phyloP scores from a whole-genome alignment of 495 filamentous ascomycete species.

The Podospora anserina region DNA sequence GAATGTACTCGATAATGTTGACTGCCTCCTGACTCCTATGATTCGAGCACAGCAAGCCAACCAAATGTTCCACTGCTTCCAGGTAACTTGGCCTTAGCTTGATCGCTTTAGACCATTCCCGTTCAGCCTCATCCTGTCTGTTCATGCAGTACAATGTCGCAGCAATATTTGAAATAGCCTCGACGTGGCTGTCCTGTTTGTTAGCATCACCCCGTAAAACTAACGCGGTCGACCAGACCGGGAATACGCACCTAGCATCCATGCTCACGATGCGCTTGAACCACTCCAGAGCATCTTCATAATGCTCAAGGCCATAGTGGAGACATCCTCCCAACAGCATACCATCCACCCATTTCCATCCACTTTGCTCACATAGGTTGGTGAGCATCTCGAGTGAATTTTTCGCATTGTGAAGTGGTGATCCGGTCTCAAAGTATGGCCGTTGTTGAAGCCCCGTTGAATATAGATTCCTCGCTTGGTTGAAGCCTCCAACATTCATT shows the following conservation, averaged over 20 bases:
- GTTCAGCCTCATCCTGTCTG: slow-evolving; percentile 77
- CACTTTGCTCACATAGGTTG: slow-evolving; percentile 77
- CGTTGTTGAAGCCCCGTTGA: slow-evolving; percentile 19
- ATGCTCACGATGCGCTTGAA: slow-evolving; percentile 80
- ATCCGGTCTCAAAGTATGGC: slow-evolving; percentile 21
- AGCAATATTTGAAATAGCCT: slow-evolving; percentile 90
- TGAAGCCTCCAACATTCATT: slow-evolving; percentile 10
- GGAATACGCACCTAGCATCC: slow-evolving; percentile 64
- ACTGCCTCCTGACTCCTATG: slow-evolving; percentile 84
- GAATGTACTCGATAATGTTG: slow-evolving; percentile 85
- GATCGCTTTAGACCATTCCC: slow-evolving; percentile 81
- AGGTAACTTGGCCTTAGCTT: slow-evolving; percentile 84
- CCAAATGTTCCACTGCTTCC: slow-evolving; percentile 94
- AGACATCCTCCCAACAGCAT: slow-evolving; percentile 92
- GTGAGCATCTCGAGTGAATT: slow-evolving; percentile 76
- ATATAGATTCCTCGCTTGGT: slow-evolving; percentile 16
- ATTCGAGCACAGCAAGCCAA: slow-evolving; percentile 79
- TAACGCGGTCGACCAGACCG: not conserved
- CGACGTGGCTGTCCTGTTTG: slow-evolving; percentile 68
- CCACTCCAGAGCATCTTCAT: slow-evolving; percentile 82
- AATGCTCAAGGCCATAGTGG: slow-evolving; percentile 87
- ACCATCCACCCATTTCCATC: slow-evolving; percentile 93
- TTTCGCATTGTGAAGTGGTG: slow-evolving; percentile 52
- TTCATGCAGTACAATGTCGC: slow-evolving; percentile 83
- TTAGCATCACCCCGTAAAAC: slow-evolving; percentile 27